Evolutionary conservation across 331 rosid species (phyloP).

Genomic region (Dryas integrifolia): DNA sequence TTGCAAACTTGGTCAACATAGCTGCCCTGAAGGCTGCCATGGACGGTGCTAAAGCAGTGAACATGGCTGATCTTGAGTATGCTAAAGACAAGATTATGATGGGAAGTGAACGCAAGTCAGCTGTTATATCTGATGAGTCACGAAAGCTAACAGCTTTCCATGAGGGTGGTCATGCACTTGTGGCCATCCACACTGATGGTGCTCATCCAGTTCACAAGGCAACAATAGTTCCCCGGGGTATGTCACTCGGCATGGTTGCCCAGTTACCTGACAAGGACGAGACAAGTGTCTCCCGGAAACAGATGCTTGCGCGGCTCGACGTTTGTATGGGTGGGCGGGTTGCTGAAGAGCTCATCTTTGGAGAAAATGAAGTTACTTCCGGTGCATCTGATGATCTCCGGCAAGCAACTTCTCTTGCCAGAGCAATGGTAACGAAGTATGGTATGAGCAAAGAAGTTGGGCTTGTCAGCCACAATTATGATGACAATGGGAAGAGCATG

Average conservation of each 20-base stretch:
- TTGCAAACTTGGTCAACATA: conserved; percentile 71
- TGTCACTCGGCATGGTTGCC: conserved; percentile 84
- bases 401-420: conserved; percentile 62
- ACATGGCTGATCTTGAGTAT: conserved; percentile 72
- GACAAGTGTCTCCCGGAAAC: conserved; percentile 61
- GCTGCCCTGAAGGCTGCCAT: conserved; percentile 88
- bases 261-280: conserved; percentile 68
- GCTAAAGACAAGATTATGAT: conserved; percentile 82
- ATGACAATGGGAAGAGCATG: conserved; percentile 76
- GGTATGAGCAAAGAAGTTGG: conserved; percentile 87
- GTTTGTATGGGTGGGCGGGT: conserved; percentile 86
- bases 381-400: conserved; percentile 72
- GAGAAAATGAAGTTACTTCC: conserved; percentile 74
- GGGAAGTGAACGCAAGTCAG: conserved; percentile 88
- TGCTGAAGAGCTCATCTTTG: conserved; percentile 81
- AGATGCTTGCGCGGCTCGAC: conserved; percentile 81
- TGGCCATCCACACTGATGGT: conserved; percentile 73
- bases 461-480: conserved; percentile 60
- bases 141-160: conserved; percentile 68
- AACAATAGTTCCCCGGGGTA: conserved; percentile 81
- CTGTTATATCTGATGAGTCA: conserved; percentile 69
- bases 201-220: conserved; percentile 87
- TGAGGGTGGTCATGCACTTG: conserved; percentile 89
- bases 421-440: conserved; percentile 73
- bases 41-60: conserved; percentile 75